Base-by-base conservation (phyloP, 352 stramenopile species). In the Elongisporangium anandrum region DNA sequence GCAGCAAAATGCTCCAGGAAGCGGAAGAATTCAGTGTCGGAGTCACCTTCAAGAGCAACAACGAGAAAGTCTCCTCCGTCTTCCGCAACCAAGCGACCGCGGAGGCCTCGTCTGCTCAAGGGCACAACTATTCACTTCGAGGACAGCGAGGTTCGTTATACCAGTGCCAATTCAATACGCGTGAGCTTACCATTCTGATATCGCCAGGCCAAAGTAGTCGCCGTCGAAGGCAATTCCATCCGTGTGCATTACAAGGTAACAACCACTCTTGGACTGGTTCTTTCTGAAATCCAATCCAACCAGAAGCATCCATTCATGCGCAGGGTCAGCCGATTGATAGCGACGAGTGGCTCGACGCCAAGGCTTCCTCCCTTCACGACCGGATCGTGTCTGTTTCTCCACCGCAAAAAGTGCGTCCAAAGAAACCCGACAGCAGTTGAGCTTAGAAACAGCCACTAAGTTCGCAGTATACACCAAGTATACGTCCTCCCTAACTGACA, bases 191-290 rank as follows among this genome's bases (percentile, higher is more conserved):
- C 12, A 63, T 54, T 12, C 19, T 8, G 12, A 9, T 50, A 3
- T 29, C 4, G 52, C 9, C 50, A 92, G 81, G 84, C 79, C 3
- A 85, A 81, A 52, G 68, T 94, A 21, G 75, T 68, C 2, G 81
- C 80, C 1, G 74, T 94, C 5, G 73, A 91, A 41, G 82, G 83
- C 65, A 85, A 86, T 34, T 88, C 80, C 49, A 79, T 92, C 56
- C 82, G 85, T 16, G 65, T 94, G 8, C 85, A 92, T 50, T 92
- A 92, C 68, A 92, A 92, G 66, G 81, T 87, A 64, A 47, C 5
- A 50, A 10, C 9, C 10, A 29, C 39, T 50, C 1, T 10, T 16
- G 15, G 45, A 4, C 21, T 29, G 13, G 53, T 45, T 55, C 10
- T 8, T 50, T n/a, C n/a, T n/a, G n/a, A n/a, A n/a, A 45, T 20